These are phyloP conservation scores for Crotalaria pallida DNA, from an alignment of 306 rosid species.

Conservation along the genomic window DNA sequence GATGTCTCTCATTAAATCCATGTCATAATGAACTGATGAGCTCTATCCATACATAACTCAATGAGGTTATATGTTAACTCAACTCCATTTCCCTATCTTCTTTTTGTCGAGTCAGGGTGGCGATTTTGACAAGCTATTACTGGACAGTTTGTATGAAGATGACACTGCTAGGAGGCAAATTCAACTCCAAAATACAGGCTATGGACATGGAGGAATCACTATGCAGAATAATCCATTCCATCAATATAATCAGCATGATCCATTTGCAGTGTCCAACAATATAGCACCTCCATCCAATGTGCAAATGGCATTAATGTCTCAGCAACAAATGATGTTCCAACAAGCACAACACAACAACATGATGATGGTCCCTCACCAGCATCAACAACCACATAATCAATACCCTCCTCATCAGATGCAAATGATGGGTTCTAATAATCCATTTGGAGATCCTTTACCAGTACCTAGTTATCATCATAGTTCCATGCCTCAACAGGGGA, in stretches of 20 bases:
- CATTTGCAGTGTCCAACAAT: constrained; percentile 62
- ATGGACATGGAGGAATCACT: constrained; percentile 50
- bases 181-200: constrained; percentile 87
- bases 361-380: constrained; percentile 59
- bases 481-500: constrained; percentile 49
- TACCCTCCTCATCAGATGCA: constrained; percentile 48
- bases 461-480: constrained; percentile 35
- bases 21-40: not conserved
- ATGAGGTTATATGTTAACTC: not conserved
- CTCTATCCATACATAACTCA: not conserved
- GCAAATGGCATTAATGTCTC: constrained; percentile 65
- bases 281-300: constrained; percentile 76
- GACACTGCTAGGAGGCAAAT: constrained; percentile 68
- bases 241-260: constrained; percentile 46
- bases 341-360: constrained; percentile 38
- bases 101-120: constrained; percentile 61
- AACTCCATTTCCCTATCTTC: not conserved
- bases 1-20: not conserved
- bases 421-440: constrained; percentile 41
- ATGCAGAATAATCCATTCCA: constrained; percentile 60
- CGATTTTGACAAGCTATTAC: constrained; percentile 80
- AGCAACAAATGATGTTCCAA: constrained; percentile 41
- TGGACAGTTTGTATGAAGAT: constrained; percentile 87
- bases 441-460: constrained; percentile 79
- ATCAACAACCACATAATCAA: constrained; percentile 24